Evolutionary conservation across 1,139 yeast genomes (phyloP).

Genomic region (Blastobotrys ciferrii): DNA sequence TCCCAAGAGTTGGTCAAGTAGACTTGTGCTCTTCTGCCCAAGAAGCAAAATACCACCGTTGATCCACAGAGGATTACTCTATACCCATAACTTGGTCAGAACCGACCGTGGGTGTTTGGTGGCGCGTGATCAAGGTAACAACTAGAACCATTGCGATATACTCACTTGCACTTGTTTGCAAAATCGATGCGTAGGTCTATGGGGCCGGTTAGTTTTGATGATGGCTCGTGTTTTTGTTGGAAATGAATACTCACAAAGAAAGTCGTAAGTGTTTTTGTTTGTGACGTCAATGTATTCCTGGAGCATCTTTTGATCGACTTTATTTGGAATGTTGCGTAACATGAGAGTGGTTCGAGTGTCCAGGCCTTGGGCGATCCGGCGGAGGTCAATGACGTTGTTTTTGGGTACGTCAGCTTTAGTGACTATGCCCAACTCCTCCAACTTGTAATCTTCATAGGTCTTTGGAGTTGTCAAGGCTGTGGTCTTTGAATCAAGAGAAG

Average conservation of each 20-base stretch:
- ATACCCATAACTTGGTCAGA: too few relatives aligned
- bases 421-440: conserved; percentile 21
- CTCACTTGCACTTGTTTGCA: conserved; percentile 47
- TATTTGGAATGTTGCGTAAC: conserved; percentile 54
- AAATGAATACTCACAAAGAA: conserved; percentile 49
- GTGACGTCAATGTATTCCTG: conserved; percentile 47
- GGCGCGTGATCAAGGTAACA: too few relatives aligned
- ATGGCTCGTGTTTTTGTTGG: conserved; percentile 6
- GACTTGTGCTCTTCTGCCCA: too few relatives aligned
- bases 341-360: conserved; percentile 49
- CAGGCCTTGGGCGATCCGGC: conserved; percentile 39
- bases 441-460: background rate
- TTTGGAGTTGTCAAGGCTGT: background rate
- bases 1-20: too few relatives aligned
- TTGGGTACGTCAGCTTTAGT: conserved; percentile 36
- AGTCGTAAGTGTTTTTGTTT: conserved; percentile 51
- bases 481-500: conserved; percentile 20
- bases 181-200: conserved; percentile 49
- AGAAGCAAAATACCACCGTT: too few relatives aligned
- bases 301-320: conserved; percentile 45
- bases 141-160: too few relatives aligned
- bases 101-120: too few relatives aligned
- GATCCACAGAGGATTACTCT: too few relatives aligned
- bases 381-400: conserved; percentile 39
- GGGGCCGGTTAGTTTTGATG: conserved; percentile 13